Conservation (phyloP, 2,329 filamentous ascomycete species). For the Helotiales sp. region DNA sequence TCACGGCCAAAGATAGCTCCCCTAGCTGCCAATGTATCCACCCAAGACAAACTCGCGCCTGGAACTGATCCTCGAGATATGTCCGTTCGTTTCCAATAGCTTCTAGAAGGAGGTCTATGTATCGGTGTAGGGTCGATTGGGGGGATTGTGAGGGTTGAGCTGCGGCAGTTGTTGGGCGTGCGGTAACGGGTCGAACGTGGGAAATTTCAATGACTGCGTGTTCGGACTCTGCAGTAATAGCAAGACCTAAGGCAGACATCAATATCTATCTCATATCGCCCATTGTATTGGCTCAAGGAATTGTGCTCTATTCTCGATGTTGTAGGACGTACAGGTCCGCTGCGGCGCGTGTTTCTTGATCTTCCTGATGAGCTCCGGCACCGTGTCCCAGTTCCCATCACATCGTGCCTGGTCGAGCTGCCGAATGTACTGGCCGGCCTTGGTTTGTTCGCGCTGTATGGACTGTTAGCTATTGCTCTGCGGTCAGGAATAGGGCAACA, state of each 20-base stretch:
- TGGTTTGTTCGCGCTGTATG: slow-evolving; percentile 52
- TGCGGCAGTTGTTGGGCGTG: slow-evolving; percentile 19
- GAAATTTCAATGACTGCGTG: slow-evolving; percentile 60
- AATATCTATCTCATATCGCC: slow-evolving; percentile 8
- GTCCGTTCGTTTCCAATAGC: slow-evolving; percentile 59
- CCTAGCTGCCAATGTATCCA: slow-evolving; percentile 81
- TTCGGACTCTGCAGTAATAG: slow-evolving; percentile 70
- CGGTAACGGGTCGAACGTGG: slow-evolving; percentile 16
- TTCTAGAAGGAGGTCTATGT: slow-evolving; percentile 44
- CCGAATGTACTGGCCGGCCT: slow-evolving; percentile 79
- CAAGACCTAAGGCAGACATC: slow-evolving; percentile 54
- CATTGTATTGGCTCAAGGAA: background rate
- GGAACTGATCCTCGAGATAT: slow-evolving; percentile 62
- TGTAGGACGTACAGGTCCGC: slow-evolving; percentile 67
- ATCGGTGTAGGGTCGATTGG: slow-evolving; percentile 29
- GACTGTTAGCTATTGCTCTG: slow-evolving; percentile 8
- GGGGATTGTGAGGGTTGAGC: slow-evolving; percentile 16
- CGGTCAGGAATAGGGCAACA: slow-evolving; percentile 5
- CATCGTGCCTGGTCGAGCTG: slow-evolving; percentile 85
- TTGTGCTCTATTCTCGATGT: background rate
- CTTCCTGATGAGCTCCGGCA: slow-evolving; percentile 89
- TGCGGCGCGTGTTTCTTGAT: slow-evolving; percentile 90
- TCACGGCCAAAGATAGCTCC: slow-evolving; percentile 63
- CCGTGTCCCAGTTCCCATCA: slow-evolving; percentile 80
- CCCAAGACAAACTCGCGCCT: slow-evolving; percentile 79